phyloP scores from a whole-genome alignment of 2,329 filamentous ascomycete species.

The Paraphaeosphaeria sporulosa region DNA sequence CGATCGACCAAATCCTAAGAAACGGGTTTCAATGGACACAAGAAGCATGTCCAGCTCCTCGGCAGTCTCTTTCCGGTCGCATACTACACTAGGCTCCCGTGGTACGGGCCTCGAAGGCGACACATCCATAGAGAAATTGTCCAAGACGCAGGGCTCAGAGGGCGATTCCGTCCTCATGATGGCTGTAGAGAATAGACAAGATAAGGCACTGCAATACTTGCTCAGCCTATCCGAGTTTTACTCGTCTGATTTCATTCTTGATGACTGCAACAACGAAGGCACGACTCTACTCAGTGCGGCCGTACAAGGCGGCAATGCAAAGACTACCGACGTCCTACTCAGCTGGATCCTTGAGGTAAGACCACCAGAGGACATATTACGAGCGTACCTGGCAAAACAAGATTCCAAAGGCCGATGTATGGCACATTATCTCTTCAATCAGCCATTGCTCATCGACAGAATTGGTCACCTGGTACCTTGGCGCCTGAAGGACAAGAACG shows the following conservation, averaged over 20 bases:
- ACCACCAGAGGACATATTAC: constrained; percentile 64
- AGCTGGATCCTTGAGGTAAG: constrained; percentile 69
- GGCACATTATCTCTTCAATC: constrained; percentile 96
- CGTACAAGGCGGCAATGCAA: constrained; percentile 80
- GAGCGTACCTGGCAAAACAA: constrained; percentile 74
- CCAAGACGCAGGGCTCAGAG: constrained; percentile 71
- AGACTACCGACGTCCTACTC: constrained; percentile 78
- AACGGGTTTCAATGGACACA: constrained; percentile 83
- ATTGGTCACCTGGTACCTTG: constrained; percentile 84
- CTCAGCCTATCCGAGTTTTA: constrained; percentile 80
- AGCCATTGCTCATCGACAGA: constrained; percentile 77
- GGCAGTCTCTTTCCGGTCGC: constrained; percentile 81
- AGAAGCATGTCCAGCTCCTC: constrained; percentile 88
- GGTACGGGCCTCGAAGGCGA: constrained; percentile 84
- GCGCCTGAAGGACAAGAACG: constrained; percentile 92
- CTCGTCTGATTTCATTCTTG: constrained; percentile 72
- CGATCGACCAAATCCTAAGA: constrained; percentile 68
- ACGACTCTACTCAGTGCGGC: constrained; percentile 90
- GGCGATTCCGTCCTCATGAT: constrained; percentile 81
- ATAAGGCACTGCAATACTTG: constrained; percentile 79
- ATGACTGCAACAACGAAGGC: constrained; percentile 87
- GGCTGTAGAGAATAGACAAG: constrained; percentile 66
- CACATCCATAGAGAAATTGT: constrained; percentile 79
- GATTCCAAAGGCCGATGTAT: constrained; percentile 87
- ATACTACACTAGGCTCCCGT: constrained; percentile 69